Evolutionary conservation across 768 basidiomycete species (phyloP).

Genomic region (Russula emetica): DNA sequence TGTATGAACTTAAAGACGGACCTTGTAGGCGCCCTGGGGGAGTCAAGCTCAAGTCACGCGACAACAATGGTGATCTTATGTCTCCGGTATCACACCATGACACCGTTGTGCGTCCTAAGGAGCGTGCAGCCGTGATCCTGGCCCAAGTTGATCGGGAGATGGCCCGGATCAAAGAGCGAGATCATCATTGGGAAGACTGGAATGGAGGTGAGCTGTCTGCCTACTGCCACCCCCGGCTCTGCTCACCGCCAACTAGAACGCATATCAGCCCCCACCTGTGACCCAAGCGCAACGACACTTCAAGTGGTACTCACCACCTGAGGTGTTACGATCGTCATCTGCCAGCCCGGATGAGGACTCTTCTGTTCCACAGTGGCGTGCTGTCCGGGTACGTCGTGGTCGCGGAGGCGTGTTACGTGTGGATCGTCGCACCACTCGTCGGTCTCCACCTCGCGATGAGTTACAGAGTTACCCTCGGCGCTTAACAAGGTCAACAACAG

Average conservation of each 20-base stretch:
- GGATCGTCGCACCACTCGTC: constrained; percentile 53
- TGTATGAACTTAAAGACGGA: not conserved
- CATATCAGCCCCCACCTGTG: constrained; percentile 61
- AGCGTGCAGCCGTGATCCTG: constrained; percentile 57
- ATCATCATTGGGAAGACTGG: constrained; percentile 84
- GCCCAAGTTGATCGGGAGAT: constrained; percentile 60
- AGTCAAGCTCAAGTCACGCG: constrained; percentile 51
- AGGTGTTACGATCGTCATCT: constrained; percentile 34
- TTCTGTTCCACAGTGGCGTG: constrained; percentile 37
- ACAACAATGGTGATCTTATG: constrained; percentile 38
- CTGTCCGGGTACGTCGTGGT: constrained; percentile 71
- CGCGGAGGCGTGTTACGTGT: constrained; percentile 76
- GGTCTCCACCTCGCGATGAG: constrained; percentile 19
- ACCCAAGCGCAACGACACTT: constrained; percentile 62
- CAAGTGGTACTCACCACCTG: constrained; percentile 51
- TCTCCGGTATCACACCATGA: constrained; percentile 45
- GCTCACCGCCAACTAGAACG: constrained; percentile 42
- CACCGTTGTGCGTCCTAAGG: constrained; percentile 55
- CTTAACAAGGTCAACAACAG: constrained; percentile 30
- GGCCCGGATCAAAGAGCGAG: constrained; percentile 57
- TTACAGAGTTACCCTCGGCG: constrained; percentile 21
- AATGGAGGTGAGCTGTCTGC: constrained; percentile 57
- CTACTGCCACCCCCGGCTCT: not conserved
- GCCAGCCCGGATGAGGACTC: constrained; percentile 32
- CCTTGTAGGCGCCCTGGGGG: constrained; percentile 40